phyloP scores from a whole-genome alignment of 2,329 filamentous ascomycete species.

The Xylaria sp. region DNA sequence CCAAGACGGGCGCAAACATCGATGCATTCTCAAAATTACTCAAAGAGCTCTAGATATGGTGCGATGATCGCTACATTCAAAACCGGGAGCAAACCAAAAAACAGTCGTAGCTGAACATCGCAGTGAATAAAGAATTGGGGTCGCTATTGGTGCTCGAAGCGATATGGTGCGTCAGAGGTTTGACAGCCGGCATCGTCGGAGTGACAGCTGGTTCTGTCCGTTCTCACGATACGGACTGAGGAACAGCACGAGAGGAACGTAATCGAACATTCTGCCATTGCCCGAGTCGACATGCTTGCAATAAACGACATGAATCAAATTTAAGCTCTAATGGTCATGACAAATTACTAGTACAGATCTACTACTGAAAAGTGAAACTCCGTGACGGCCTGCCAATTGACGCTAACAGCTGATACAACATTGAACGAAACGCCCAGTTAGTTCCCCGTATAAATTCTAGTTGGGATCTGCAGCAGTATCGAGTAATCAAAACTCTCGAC shows the following conservation, averaged over 20 bases:
- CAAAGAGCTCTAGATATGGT: neutral
- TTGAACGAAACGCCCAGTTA: neutral
- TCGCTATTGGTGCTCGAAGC: too few species aligned
- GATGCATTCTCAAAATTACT: constrained; percentile 20
- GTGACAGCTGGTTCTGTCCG: neutral
- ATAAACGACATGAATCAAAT: too few species aligned
- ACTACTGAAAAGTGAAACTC: too few species aligned
- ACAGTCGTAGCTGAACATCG: neutral
- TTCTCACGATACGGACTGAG: too few species aligned
- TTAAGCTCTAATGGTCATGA: too few species aligned
- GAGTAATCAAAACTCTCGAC: constrained; percentile 66
- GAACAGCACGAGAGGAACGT: too few species aligned
- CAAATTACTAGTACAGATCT: too few species aligned
- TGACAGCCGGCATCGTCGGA: neutral
- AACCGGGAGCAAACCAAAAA: neutral
- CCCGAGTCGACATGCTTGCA: too few species aligned
- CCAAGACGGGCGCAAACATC: constrained; percentile 9
- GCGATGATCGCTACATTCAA: neutral
- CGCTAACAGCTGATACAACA: neutral
- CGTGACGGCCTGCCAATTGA: neutral
- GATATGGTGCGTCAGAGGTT: neutral
- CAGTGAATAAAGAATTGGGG: neutral
- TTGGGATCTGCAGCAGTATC: neutral
- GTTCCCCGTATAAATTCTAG: neutral
- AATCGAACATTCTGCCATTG: too few species aligned